Conservation (phyloP, 2,329 filamentous ascomycete genomes). For the Periconia sp. region DNA sequence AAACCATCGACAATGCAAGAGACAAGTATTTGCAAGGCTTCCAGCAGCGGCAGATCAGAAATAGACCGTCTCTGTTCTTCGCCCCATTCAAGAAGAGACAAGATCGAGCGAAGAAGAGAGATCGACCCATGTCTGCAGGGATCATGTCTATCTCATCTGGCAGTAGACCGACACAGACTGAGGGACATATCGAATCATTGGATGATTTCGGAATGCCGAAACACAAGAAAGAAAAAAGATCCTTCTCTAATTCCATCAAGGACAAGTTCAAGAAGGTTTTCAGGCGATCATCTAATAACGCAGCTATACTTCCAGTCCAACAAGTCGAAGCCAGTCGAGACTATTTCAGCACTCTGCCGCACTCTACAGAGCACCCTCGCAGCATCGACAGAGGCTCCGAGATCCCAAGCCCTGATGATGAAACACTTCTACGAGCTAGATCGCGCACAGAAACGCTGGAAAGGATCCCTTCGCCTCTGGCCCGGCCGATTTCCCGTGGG, state of each 20-base stretch:
- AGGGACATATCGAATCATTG: constrained; percentile 20
- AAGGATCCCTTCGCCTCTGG: constrained; percentile 9
- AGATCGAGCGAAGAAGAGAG: constrained; percentile 31
- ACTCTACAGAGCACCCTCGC: constrained; percentile 18
- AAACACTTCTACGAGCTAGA: constrained; percentile 51
- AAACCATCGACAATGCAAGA: constrained; percentile 41
- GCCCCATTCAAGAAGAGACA: constrained; percentile 53
- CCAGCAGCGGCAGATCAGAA: constrained; percentile 47
- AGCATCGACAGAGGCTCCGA: constrained; percentile 39
- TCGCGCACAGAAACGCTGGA: constrained; percentile 34
- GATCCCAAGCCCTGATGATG: constrained; percentile 48
- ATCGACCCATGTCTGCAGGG: constrained; percentile 23
- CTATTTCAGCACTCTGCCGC: constrained; percentile 37
- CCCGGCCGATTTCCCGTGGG: constrained; percentile 26
- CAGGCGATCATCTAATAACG: constrained; percentile 43
- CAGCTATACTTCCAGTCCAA: constrained; percentile 55
- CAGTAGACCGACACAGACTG: constrained; percentile 15
- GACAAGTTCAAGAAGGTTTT: constrained; percentile 67
- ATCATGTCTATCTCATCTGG: constrained; percentile 16
- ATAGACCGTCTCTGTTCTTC: constrained; percentile 52
- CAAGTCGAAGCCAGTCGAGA: constrained; percentile 57
- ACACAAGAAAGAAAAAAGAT: constrained; percentile 63
- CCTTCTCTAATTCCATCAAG: constrained; percentile 67
- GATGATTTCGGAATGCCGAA: constrained; percentile 27
- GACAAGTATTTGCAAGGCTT: constrained; percentile 51